Evolutionary conservation across 352 stramenopile genomes (phyloP), one percentile per base, ranked within the genome.

Genomic region (Phytophthora agathidicida): DNA sequence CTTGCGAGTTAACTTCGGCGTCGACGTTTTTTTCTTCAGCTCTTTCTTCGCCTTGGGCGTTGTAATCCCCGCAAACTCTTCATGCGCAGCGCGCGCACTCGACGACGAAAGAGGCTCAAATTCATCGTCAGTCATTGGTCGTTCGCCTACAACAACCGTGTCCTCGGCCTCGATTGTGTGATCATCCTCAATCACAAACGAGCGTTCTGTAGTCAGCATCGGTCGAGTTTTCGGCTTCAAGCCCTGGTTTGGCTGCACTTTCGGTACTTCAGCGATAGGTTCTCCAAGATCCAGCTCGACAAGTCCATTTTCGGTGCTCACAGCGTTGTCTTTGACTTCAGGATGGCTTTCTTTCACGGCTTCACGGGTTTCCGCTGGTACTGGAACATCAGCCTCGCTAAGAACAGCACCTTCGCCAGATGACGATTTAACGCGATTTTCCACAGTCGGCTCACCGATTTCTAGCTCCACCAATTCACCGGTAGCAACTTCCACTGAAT

Each of bases 131-230:
- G 77, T 87, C 31, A 80, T 80, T 16, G 80, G 57, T 13, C 77
- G 68, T 52, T 87, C 77, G 5, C 72, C 65, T 11, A 90, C 76
- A 23, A 90, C 77, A 23, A 90, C 72, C 23, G 76, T 83, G 17
- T 88, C 80, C 28, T 87, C 77, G 1, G 72, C 80, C 44, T 87
- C 68, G 32, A 90, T 73, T 0, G 62, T 83, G 47, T 87, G 39
- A 44, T 84, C 68, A 14, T 81, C 66, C 23, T 87, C 77, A 49
- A 90, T 86, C 3, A 90, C 78, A 59, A 88, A 86, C 13, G 74
- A 88, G 16, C 72, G 66, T 30, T 90, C 80, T 5, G 78, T 90
- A 47, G 74, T 88, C n/a, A 90, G 63, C 41, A 90, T 87, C 19
- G 67, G 60, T 10, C 71, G 73, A 11, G 69, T 68, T 7, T 48